These are phyloP conservation scores for Parasitella parasitica DNA, from an alignment of 371 early-diverging fungal genomes.

Conservation along the genomic window DNA sequence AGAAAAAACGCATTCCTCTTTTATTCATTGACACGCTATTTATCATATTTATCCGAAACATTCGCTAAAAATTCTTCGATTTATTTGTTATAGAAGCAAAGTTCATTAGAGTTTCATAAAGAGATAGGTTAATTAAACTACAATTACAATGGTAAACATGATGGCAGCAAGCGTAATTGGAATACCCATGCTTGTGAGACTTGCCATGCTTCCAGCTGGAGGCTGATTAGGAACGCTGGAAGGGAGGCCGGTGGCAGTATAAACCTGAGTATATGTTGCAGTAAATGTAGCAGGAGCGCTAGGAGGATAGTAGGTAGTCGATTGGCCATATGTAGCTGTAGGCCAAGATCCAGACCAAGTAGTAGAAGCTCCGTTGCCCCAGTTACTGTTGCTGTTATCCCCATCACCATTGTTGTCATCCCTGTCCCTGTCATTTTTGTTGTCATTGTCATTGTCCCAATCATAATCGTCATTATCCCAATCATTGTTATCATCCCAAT, in stretches of 20 bases:
- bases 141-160: neutral
- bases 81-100: neutral
- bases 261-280: constrained; percentile 2
- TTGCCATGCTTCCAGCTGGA: neutral
- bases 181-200: neutral
- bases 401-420: neutral
- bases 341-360: neutral
- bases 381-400: neutral
- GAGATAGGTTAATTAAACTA: neutral
- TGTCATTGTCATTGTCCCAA: neutral
- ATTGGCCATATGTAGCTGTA: neutral
- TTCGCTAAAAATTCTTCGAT: neutral
- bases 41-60: neutral
- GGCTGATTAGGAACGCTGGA: neutral
- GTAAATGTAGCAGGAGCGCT: neutral
- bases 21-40: too few relatives aligned
- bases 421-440: neutral
- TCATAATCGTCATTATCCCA: neutral
- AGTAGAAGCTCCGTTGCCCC: neutral
- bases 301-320: neutral
- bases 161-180: neutral
- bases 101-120: neutral
- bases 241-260: neutral
- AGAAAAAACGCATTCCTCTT: too few relatives aligned
- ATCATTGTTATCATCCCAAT: constrained; percentile 1